Conservation (phyloP, 164 flowering plant species). For the Macadamia tetraphylla region DNA sequence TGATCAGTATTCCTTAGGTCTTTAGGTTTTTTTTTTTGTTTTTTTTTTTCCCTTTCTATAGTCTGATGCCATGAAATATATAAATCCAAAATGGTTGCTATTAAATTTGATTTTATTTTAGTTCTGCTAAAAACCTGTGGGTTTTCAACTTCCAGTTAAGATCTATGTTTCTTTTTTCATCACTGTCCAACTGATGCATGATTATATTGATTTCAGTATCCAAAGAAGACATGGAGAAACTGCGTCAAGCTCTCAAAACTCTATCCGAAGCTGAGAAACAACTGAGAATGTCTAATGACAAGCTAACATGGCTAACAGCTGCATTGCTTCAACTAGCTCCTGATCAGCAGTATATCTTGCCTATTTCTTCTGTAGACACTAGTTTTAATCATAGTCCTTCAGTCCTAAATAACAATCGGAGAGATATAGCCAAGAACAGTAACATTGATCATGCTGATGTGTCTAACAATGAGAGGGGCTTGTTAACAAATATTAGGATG, state of each 20-base stretch:
- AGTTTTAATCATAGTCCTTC: constrained; percentile 66
- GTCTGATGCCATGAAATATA: too few relatives aligned
- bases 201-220: constrained; percentile 52
- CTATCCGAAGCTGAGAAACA: constrained; percentile 97
- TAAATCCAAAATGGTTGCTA: too few relatives aligned
- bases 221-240: constrained; percentile 91
- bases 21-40: too few relatives aligned
- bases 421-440: constrained; percentile 30
- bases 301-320: constrained; percentile 93
- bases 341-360: constrained; percentile 80
- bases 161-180: background rate
- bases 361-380: constrained; percentile 69
- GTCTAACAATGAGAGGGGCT: constrained; percentile 27
- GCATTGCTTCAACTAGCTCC: constrained; percentile 98
- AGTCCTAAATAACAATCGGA: constrained; percentile 26
- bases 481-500: constrained; percentile 27
- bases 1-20: too few relatives aligned
- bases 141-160: background rate
- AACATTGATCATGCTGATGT: constrained; percentile 24
- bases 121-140: background rate
- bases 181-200: background rate
- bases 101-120: too few relatives aligned
- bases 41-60: too few relatives aligned
- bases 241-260: constrained; percentile 90
- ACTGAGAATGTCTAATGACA: constrained; percentile 86